Conservation (phyloP, 2,329 filamentous ascomycete species). For the Xylaria sp. region DNA sequence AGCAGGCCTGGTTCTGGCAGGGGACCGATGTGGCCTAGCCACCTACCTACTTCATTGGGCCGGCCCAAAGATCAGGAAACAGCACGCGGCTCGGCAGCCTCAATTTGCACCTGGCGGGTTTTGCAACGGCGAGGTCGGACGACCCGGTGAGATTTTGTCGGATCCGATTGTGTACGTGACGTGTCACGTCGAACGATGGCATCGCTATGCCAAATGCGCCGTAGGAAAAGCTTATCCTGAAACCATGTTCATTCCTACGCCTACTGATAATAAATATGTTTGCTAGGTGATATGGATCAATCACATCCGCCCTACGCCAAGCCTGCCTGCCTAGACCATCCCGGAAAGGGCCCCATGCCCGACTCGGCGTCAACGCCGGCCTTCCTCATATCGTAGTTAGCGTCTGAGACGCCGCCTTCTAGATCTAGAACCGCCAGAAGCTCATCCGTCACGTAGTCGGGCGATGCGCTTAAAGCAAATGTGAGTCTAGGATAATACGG, state of each 20-base stretch:
- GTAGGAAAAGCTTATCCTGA: too few species aligned
- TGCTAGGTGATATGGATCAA: too few species aligned
- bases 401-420: not conserved
- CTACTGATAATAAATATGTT: too few species aligned
- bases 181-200: not conserved
- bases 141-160: not conserved
- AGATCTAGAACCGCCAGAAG: not conserved
- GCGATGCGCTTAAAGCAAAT: not conserved
- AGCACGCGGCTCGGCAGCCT: not conserved
- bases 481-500: constrained; percentile 20
- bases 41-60: not conserved
- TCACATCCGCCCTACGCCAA: not conserved
- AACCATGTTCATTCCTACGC: not conserved
- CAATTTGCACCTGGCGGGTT: not conserved
- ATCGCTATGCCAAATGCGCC: not conserved
- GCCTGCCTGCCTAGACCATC: not conserved
- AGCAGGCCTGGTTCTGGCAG: not conserved
- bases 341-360: too few species aligned
- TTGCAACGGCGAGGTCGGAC: not conserved
- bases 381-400: not conserved
- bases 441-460: not conserved
- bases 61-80: not conserved
- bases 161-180: not conserved
- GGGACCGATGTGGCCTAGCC: not conserved
- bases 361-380: not conserved